phyloP scores from a whole-genome alignment of 2,329 filamentous ascomycete genomes.

The Penicillium sp. region DNA sequence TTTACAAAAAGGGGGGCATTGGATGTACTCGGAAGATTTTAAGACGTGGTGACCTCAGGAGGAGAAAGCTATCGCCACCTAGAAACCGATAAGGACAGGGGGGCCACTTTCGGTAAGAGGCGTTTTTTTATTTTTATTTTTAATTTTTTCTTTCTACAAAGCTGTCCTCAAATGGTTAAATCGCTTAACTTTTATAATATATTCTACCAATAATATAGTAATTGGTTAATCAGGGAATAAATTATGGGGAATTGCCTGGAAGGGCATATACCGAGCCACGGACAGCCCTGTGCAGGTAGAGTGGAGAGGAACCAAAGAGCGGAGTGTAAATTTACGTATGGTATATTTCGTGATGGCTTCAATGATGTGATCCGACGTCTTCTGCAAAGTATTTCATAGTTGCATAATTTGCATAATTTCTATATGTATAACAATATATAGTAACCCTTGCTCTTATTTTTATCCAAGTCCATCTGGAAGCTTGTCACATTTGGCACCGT shows the following conservation, averaged over 20 bases:
- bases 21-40: slow-evolving; percentile 13
- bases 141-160: slow-evolving; percentile 2
- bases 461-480: background rate
- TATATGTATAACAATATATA: background rate
- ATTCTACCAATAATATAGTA: slow-evolving; percentile 3
- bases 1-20: slow-evolving; percentile 5
- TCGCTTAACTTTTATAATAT: background rate
- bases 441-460: background rate
- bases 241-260: slow-evolving; percentile 14
- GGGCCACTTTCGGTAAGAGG: slow-evolving; percentile 1
- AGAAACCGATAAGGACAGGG: slow-evolving; percentile 18
- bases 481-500: background rate
- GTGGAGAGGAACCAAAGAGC: slow-evolving; percentile 12
- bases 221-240: slow-evolving; percentile 18
- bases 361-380: no score
- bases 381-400: no score
- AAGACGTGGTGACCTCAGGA: background rate
- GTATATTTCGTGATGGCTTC: background rate
- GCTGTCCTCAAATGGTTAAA: background rate
- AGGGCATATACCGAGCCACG: slow-evolving; percentile 8
- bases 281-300: slow-evolving; percentile 6
- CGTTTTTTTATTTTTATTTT: slow-evolving; percentile 4
- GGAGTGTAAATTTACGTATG: background rate
- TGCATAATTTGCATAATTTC: background rate
- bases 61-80: slow-evolving; percentile 16